phyloP scores from a whole-genome alignment of 2,329 filamentous ascomycete genomes.

The Fusarium acutatum region DNA sequence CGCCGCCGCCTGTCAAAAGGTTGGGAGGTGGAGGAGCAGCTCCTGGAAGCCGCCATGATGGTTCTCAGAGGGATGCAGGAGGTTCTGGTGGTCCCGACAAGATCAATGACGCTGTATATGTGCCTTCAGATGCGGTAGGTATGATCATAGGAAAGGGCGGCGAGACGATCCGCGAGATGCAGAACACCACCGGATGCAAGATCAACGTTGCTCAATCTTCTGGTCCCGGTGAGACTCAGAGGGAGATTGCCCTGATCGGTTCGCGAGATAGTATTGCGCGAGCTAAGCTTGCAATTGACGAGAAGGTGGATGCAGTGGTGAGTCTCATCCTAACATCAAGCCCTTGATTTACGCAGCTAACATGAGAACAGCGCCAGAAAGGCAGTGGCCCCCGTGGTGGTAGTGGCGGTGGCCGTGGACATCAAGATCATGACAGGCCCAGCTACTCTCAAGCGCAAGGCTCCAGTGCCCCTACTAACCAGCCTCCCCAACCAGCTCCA shows the following conservation, averaged over 20 bases:
- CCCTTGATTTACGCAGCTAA: constrained; percentile 39
- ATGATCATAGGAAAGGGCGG: constrained; percentile 98
- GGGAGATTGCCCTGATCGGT: constrained; percentile 88
- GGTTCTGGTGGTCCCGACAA: constrained; percentile 66
- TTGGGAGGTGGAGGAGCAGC: constrained; percentile 31
- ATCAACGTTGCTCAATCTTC: constrained; percentile 90
- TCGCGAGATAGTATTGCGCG: constrained; percentile 78
- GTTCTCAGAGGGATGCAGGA: constrained; percentile 48
- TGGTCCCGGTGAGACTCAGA: constrained; percentile 78
- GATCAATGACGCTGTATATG: constrained; percentile 82
- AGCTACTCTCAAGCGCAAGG: constrained; percentile 61
- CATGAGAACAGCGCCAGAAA: constrained; percentile 59
- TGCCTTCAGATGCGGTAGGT: constrained; percentile 89
- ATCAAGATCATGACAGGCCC: constrained; percentile 64
- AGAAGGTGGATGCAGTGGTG: constrained; percentile 91
- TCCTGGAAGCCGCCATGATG: constrained; percentile 43
- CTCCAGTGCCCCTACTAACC: constrained; percentile 53
- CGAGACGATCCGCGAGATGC: constrained; percentile 95
- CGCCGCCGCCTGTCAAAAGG: constrained; percentile 45
- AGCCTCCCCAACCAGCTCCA: constrained; percentile 54
- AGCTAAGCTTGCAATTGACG: constrained; percentile 86
- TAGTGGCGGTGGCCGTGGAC: constrained; percentile 52
- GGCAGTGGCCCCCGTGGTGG: constrained; percentile 54
- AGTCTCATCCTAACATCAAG: constrained; percentile 42
- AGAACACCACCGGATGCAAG: constrained; percentile 86